Base-by-base conservation (phyloP, 192 early-diverging fungal species). In the Coemansia sp. region DNA sequence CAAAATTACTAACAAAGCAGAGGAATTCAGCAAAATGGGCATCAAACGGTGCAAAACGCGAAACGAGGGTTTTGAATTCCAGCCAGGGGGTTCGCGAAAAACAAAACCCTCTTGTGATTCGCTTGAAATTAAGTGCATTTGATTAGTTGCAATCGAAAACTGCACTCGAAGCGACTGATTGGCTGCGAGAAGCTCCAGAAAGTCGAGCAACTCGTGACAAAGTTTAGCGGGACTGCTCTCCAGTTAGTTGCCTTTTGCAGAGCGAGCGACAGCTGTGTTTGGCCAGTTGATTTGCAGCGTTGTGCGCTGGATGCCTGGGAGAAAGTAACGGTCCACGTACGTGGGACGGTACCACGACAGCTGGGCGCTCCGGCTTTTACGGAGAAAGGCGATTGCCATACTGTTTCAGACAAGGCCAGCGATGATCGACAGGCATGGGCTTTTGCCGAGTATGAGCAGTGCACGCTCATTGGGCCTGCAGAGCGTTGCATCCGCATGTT, bases 391-490 rank as follows among this genome's bases (percentile, higher is more conserved):
- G 27, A 27, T 27, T 27, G 27, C 27, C 27, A 27, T 27, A 27
- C 27, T 27, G 27, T 0, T 5, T 21, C 21, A 21, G 21, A 21
- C 21, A 21, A 21, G 27, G 27, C 4, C 2, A 11, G 43, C 21
- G 19, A 25, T 53, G 51, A 53, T 53, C 51, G 51, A 53, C 51
- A 53, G 50, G 24, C 21, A 21, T 21, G 21, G 21, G 21, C 21
- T 21, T 21, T 21, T 21, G 21, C 24, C 24, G 51, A 53, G 51
- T 53, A 53, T 53, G 24, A 53, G 51, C 24, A 23, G 51, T 25
- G 24, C 51, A 53, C 51, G 51, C 51, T 53, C 51, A 53, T 53
- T 53, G 51, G 51, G 51, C 51, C 51, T 53, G 51, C 51, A 53
- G 51, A 19, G 21, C 12, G 12, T 7, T 22, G 51, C 51, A 53